Percentiles rank a stretch among this genome's conserved stretches.
Conservation (phyloP, 208 protist genomes). For the Tetramitus jugosus region DNA sequence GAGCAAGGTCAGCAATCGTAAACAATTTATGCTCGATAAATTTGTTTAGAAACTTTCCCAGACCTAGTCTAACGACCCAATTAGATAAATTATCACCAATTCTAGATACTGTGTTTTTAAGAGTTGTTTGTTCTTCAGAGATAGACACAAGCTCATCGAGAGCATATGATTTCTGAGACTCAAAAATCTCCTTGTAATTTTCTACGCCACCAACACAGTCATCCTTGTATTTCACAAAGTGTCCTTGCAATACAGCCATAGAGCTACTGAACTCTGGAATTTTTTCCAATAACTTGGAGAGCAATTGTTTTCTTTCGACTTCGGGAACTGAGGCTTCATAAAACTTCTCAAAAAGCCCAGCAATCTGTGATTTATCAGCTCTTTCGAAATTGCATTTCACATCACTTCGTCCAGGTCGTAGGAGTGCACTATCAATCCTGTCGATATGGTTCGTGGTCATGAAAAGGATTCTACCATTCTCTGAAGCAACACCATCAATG, state of each 20-base stretch:
- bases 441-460: conserved; percentile 88
- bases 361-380: conserved; percentile 54
- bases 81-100: no score
- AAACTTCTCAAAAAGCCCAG: conserved; percentile 71
- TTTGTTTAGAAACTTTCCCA: no score
- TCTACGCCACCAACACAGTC: not conserved
- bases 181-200: no score
- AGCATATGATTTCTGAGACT: no score
- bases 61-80: no score
- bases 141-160: no score
- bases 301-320: no score
- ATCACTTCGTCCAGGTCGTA: conserved; percentile 71
- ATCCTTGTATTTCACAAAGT: conserved; percentile 11
- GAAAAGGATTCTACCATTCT: conserved; percentile 73
- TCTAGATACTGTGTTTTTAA: no score
- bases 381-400: conserved; percentile 72
- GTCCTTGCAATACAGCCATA: conserved; percentile 14
- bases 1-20: no score
- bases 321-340: conserved; percentile 36
- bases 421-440: conserved; percentile 61
- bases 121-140: no score
- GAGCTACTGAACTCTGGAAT: not conserved
- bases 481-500: conserved; percentile 82
- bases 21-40: no score
- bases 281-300: not conserved